These are phyloP conservation scores for Ziziphus jujuba DNA, from an alignment of 306 rosid genomes.

Conservation along the genomic window DNA sequence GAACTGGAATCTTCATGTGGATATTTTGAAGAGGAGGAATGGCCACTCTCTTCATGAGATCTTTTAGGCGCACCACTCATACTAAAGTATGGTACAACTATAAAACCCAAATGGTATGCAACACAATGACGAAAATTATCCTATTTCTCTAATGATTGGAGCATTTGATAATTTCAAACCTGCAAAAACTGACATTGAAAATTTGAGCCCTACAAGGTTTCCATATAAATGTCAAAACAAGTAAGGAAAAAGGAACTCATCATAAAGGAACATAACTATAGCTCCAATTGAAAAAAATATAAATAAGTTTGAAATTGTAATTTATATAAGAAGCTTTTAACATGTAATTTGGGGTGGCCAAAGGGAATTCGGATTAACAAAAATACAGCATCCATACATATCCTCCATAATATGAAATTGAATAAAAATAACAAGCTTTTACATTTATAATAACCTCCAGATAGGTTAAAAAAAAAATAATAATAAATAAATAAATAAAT, in stretches of 20 bases:
- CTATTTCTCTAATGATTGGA: neutral
- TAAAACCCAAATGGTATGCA: conserved; percentile 25
- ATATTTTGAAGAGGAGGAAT: conserved; percentile 64
- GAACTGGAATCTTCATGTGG: conserved; percentile 64
- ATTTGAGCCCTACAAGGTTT: conserved; percentile 4
- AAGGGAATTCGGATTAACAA: neutral
- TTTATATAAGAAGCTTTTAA: no score
- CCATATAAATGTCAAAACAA: neutral
- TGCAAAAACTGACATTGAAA: conserved; percentile 18
- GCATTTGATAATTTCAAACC: conserved; percentile 25
- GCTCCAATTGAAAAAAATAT: no score
- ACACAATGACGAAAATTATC: conserved; percentile 24
- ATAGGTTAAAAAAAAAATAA: no score
- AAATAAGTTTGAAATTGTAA: no score
- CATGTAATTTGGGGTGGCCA: no score
- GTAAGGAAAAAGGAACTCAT: no score
- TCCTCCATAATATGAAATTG: neutral
- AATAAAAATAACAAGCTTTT: neutral
- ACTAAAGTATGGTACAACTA: conserved; percentile 21
- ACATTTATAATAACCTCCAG: neutral
- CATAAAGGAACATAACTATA: no score
- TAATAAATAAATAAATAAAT: no score
- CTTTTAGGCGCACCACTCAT: conserved; percentile 84
- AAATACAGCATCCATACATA: neutral
- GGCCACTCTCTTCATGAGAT: conserved; percentile 70